phyloP scores from a whole-genome alignment of 371 early-diverging fungal genomes.

The Mortierella sp. region DNA sequence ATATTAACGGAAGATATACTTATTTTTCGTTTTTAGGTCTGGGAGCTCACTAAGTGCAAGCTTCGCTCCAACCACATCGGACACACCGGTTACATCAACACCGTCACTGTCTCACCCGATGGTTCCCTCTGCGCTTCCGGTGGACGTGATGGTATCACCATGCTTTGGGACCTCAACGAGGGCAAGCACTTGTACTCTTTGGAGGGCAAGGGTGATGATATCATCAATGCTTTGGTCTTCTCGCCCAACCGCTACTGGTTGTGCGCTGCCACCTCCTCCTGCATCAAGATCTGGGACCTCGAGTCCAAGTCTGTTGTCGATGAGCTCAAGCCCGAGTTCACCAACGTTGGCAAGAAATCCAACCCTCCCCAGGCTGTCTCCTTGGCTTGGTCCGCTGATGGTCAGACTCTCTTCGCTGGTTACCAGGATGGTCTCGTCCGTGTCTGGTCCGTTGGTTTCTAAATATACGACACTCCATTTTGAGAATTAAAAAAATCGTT shows the following conservation, averaged over 20 bases:
- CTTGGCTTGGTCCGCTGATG: conserved; percentile 98
- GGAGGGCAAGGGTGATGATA: conserved; percentile 88
- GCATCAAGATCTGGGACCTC: conserved; percentile 99
- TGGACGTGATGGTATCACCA: conserved; percentile 98
- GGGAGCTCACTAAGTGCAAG: conserved; percentile 98
- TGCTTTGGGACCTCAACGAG: conserved; percentile 99
- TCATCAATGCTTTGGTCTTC: conserved; percentile 98
- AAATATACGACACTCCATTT: conserved; percentile 12
- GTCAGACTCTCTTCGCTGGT: conserved; percentile 97
- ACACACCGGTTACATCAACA: conserved; percentile 98
- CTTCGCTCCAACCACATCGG: conserved; percentile 99
- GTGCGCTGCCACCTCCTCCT: conserved; percentile 96
- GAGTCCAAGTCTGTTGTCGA: conserved; percentile 97
- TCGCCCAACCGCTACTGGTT: conserved; percentile 99
- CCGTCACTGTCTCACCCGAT: conserved; percentile 99
- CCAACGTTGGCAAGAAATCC: conserved; percentile 81
- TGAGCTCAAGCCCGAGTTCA: conserved; percentile 95
- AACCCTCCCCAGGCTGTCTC: conserved; percentile 88
- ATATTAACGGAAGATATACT: neutral
- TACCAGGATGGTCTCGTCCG: conserved; percentile 97
- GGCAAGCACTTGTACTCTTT: conserved; percentile 99
- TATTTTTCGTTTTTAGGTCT: conserved; percentile 74
- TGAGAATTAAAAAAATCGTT: conserved; percentile 1
- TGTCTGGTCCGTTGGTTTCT: conserved; percentile 79
- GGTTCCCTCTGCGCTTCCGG: conserved; percentile 99